Percentiles rank a stretch among this genome's conserved stretches.
phyloP scores from a whole-genome alignment of 2,329 filamentous ascomycete species.

The Sarocladium kiliense region DNA sequence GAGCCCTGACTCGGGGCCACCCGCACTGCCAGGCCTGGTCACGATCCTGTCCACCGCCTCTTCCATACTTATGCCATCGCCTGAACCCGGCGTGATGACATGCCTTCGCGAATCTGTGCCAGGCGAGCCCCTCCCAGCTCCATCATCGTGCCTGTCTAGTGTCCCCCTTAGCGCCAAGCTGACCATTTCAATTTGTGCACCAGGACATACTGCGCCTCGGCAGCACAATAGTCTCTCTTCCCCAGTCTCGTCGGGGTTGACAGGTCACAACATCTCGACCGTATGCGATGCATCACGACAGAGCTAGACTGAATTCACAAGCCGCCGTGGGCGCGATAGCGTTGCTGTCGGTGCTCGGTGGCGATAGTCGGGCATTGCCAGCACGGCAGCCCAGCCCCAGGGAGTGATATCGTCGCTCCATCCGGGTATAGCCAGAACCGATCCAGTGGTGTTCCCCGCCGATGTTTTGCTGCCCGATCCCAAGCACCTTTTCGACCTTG shows the following conservation, averaged over 20 bases:
- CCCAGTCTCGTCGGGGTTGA: neutral
- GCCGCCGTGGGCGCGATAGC: neutral
- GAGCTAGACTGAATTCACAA: neutral
- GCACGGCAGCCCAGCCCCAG: neutral
- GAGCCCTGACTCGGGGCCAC: no score
- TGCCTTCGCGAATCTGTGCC: neutral
- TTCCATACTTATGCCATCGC: neutral
- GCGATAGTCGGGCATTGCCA: neutral
- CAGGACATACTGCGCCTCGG: neutral
- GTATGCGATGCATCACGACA: neutral
- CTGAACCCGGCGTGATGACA: neutral
- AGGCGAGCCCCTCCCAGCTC: neutral
- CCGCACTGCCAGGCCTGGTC: no score
- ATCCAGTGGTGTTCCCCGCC: constrained; percentile 3
- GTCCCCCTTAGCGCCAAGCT: neutral
- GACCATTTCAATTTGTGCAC: constrained; percentile 4
- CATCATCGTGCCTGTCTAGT: constrained; percentile 6
- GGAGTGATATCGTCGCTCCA: neutral
- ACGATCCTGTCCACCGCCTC: no score
- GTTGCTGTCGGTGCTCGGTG: neutral
- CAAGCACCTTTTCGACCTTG: neutral
- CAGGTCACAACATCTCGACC: neutral
- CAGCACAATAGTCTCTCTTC: neutral
- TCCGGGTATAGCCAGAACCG: neutral
- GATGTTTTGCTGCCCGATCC: constrained; percentile 3